Evolutionary conservation across 192 early-diverging fungal species (phyloP).

Genomic region (Entrophospora sp.): DNA sequence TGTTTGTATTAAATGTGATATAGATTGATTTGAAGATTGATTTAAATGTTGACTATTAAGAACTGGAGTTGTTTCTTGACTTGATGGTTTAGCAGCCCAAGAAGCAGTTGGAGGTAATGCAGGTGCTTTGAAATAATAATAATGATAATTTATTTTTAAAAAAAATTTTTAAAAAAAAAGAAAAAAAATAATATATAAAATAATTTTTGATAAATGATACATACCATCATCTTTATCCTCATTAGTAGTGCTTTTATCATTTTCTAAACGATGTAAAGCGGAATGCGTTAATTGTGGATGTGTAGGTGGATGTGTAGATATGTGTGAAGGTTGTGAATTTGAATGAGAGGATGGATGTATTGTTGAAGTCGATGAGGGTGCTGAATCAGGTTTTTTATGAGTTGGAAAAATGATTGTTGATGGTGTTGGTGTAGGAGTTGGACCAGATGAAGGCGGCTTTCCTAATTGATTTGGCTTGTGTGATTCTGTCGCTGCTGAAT

Average conservation of each 20-base stretch:
- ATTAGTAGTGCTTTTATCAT: constrained; percentile 18
- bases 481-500: constrained; percentile 7
- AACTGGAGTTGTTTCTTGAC: constrained; percentile 27
- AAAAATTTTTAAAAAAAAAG: background rate
- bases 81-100: constrained; percentile 43
- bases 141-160: no score
- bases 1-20: constrained; percentile 12
- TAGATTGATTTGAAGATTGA: constrained; percentile 10
- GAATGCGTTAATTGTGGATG: no score
- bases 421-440: constrained; percentile 18
- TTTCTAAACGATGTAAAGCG: no score
- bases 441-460: constrained; percentile 21
- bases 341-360: constrained; percentile 23
- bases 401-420: constrained; percentile 16
- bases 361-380: no score
- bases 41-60: constrained; percentile 19
- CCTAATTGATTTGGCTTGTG: constrained; percentile 19
- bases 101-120: constrained; percentile 52
- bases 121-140: constrained; percentile 24
- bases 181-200: background rate
- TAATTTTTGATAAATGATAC: background rate
- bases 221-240: constrained; percentile 31
- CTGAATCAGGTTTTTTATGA: constrained; percentile 19
- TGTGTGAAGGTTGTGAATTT: constrained; percentile 17
- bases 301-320: background rate